phyloP scores from a whole-genome alignment of 2,329 filamentous ascomycete species.

The Ascochyta lentis region DNA sequence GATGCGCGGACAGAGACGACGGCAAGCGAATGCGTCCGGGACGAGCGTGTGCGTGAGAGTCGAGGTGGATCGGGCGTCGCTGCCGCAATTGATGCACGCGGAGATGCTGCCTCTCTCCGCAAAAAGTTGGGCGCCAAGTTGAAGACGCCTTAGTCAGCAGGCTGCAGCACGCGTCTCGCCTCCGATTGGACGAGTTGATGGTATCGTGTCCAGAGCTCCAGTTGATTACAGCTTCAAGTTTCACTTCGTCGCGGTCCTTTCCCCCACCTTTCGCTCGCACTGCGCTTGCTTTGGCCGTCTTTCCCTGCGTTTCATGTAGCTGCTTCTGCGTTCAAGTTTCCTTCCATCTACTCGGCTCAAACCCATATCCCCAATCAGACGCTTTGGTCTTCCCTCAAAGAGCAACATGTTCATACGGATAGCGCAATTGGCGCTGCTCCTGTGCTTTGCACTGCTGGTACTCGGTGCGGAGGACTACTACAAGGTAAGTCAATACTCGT shows the following conservation, averaged over 20 bases:
- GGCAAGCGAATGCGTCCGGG: conserved; percentile 31
- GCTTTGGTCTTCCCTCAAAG: conserved; percentile 20
- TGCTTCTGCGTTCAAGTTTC: neutral
- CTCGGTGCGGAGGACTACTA: conserved; percentile 74
- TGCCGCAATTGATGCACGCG: conserved; percentile 13
- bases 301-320: conserved; percentile 20
- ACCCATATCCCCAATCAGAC: neutral
- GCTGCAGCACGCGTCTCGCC: conserved; percentile 25
- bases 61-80: conserved; percentile 4
- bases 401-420: conserved; percentile 53
- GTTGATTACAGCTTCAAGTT: conserved; percentile 16
- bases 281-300: conserved; percentile 15
- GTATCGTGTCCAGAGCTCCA: conserved; percentile 38
- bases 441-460: conserved; percentile 54
- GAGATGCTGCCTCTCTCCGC: conserved; percentile 20
- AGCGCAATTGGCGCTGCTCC: conserved; percentile 50
- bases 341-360: neutral
- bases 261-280: conserved; percentile 18
- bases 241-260: conserved; percentile 17
- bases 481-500: conserved; percentile 60
- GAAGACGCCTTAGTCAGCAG: neutral
- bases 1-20: neutral
- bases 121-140: conserved; percentile 37
- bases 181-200: conserved; percentile 41
- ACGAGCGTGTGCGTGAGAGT: neutral